Evolutionary conservation across 257 asterid genomes (phyloP).

Genomic region (Nemophila menziesii): DNA sequence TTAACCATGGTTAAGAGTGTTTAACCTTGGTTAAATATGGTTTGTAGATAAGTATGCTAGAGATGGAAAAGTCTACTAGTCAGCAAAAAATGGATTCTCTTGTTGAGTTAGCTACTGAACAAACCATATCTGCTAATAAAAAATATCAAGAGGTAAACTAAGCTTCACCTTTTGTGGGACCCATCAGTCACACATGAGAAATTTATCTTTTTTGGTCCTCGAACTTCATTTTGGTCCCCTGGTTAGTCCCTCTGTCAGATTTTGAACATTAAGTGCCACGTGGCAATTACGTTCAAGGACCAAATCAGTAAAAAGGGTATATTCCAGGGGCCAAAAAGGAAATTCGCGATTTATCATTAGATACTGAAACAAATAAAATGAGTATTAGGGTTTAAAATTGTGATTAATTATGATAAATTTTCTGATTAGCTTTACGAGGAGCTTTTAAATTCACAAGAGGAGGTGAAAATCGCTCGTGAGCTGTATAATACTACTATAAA

Average conservation of each 20-base stretch:
- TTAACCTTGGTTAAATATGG: conserved; percentile 2
- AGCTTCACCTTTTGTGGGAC: not conserved
- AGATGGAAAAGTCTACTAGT: conserved; percentile 81
- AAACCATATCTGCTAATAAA: conserved; percentile 46
- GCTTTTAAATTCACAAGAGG: conserved; percentile 49
- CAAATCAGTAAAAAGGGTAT: too few relatives aligned
- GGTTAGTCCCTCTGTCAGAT: too few relatives aligned
- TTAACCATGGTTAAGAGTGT: not conserved
- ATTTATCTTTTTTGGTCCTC: too few relatives aligned
- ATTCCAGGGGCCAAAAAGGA: too few relatives aligned
- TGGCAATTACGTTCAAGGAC: too few relatives aligned
- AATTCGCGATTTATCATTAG: not conserved
- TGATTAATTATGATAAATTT: not conserved
- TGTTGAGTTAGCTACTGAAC: conserved; percentile 54
- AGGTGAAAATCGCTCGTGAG: conserved; percentile 49
- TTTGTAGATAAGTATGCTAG: conserved; percentile 51
- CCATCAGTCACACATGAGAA: not conserved
- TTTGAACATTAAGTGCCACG: too few relatives aligned
- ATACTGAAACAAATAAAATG: not conserved
- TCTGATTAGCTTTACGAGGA: conserved; percentile 56
- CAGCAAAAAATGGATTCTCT: conserved; percentile 51
- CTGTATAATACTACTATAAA: conserved; percentile 24
- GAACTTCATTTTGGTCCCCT: too few relatives aligned
- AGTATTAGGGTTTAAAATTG: not conserved
- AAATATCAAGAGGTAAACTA: conserved; percentile 56